phyloP scores from a whole-genome alignment of 192 early-diverging fungal genomes.

The Coemansia sp. region DNA sequence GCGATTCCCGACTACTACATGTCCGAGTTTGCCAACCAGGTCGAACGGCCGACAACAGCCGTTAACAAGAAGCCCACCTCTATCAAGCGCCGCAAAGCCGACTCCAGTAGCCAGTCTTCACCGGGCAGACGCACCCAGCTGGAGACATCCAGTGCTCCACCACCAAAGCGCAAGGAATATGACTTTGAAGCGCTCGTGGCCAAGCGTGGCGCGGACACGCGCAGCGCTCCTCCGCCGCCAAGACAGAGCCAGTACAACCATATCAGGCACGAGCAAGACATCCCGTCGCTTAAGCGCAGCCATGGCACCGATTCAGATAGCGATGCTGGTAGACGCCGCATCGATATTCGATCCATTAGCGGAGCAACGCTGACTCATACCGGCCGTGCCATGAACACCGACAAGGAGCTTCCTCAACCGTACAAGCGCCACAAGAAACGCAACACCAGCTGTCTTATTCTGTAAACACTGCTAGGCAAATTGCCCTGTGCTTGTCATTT shows the following conservation, averaged over 20 bases:
- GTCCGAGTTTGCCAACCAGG: conserved; percentile 2
- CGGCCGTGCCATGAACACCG: conserved; percentile 3
- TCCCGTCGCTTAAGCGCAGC: conserved; percentile 14
- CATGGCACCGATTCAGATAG: conserved; percentile 8
- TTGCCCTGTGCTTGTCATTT: background rate
- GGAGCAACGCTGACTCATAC: background rate
- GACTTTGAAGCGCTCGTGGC: background rate
- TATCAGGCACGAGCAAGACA: background rate
- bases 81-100: background rate
- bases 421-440: conserved; percentile 12
- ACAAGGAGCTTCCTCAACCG: conserved; percentile 38
- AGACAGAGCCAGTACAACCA: background rate
- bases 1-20: conserved; percentile 38
- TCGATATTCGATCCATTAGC: conserved; percentile 9
- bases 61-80: conserved; percentile 2
- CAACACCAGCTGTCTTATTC: conserved; percentile 6
- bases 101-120: background rate
- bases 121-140: background rate
- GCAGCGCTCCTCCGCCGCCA: conserved; percentile 11
- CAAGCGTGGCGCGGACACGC: conserved; percentile 1
- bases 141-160: conserved; percentile 1
- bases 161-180: background rate
- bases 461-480: background rate
- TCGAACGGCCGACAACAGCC: background rate
- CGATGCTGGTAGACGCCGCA: conserved; percentile 5